Evolutionary conservation across 2,329 filamentous ascomycete species (phyloP), one percentile per base, ranked within the genome.

Genomic region (Penicillium sp.): DNA sequence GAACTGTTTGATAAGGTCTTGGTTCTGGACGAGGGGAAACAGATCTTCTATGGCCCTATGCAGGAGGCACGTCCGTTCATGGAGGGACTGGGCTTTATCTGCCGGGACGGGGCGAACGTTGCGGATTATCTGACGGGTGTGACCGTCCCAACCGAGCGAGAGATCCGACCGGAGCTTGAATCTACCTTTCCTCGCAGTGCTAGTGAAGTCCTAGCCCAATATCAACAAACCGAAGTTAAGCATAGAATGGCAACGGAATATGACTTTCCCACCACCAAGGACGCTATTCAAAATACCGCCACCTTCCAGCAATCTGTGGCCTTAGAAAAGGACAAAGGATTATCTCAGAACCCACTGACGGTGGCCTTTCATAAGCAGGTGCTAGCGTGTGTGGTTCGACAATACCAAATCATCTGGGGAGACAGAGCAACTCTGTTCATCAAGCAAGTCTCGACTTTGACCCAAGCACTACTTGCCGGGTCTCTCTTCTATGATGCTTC

Each of bases 401-500:
- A 85, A 57, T 85, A 84, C 57, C 81, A 84, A 59, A 81, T 85
- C 35, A 60, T 86, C 2, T 79, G 77, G 73, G 83, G 83, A 34
- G 82, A 87, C 69, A 83, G 81, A 59, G 73, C 79, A 0, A 82
- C 81, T 0, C 80, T 85, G 38, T 56, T 82, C 53, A 81, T 84
- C 68, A 84, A 83, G 64, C 82, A 85, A 59, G 67, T 73, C 9
- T 76, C 78, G 0, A 82, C 79, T 2, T 63, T 85, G 11, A 62
- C 77, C 0, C 81, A 84, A 60, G 82, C 83, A 0, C 67, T 87
- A 1, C 79, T 87, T 44, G 74, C 78, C 3, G 84, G 84, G 7
- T 85, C 83, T 0, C 74, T 87, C 3, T 87, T 87, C 70, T 87
- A 86, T 69, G 77, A 84, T 43, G 79, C 83, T 0, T 76, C 82